Percentiles rank a stretch among this genome's conserved stretches.
Conservation (phyloP, 2,329 filamentous ascomycete species). For the Monilinia aucupariae region DNA sequence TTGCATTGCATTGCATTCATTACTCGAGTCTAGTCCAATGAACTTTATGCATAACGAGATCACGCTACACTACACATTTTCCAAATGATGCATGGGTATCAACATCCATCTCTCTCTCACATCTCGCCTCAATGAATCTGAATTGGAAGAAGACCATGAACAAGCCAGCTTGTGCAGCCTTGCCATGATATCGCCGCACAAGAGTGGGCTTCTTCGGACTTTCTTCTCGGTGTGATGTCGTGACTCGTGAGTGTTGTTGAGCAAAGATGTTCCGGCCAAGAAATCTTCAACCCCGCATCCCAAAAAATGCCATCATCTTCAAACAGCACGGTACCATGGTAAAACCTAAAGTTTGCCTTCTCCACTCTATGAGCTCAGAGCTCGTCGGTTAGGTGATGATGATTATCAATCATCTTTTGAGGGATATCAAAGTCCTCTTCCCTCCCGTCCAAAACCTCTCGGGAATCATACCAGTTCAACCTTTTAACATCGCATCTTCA, state of each 20-base stretch:
- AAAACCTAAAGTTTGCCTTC: neutral
- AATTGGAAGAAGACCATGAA: too few species aligned
- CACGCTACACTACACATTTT: too few species aligned
- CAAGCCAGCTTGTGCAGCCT: too few species aligned
- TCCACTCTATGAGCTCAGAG: constrained; percentile 7
- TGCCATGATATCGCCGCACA: neutral
- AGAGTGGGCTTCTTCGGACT: constrained; percentile 4
- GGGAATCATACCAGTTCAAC: neutral
- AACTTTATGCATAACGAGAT: too few species aligned
- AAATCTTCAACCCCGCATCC: neutral
- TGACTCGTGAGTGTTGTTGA: constrained; percentile 8
- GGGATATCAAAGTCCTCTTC: neutral
- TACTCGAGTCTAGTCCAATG: too few species aligned
- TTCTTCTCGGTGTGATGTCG: neutral
- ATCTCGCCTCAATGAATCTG: too few species aligned
- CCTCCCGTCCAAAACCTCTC: neutral
- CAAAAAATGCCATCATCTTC: neutral
- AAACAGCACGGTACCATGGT: neutral
- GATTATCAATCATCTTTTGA: constrained; percentile 3
- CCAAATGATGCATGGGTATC: too few species aligned
- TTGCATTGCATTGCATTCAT: too few species aligned
- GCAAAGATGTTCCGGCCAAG: neutral
- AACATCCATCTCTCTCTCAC: too few species aligned
- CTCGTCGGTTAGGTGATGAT: neutral
- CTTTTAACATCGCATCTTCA: neutral